Percentiles rank a stretch among this genome's conserved stretches.
Evolutionary conservation across 148 eudicot species (phyloP).

Genomic region (Persicaria maculosa): DNA sequence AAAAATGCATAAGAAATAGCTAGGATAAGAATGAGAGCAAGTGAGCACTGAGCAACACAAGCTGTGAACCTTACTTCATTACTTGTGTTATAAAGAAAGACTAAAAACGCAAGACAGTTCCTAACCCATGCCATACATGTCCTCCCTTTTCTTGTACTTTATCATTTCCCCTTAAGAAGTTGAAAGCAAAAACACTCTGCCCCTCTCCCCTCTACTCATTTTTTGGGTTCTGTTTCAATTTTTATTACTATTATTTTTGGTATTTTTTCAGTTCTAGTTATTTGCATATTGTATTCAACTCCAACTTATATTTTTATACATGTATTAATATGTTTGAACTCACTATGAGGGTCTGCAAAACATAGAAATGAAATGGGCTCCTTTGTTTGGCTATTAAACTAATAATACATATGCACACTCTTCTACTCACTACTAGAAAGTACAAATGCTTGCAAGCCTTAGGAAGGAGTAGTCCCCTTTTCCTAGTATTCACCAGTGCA

Average conservation of each 20-base stretch:
- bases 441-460: constrained; percentile 19
- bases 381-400: background rate
- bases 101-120: too few species aligned
- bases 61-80: too few species aligned
- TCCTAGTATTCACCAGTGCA: background rate
- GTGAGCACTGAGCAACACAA: too few species aligned
- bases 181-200: too few species aligned
- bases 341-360: background rate
- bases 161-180: too few species aligned
- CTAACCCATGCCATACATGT: too few species aligned
- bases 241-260: background rate
- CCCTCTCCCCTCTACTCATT: constrained; percentile 31
- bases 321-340: background rate
- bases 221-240: constrained; percentile 7
- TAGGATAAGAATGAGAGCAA: background rate
- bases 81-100: too few species aligned
- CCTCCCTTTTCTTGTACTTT: too few species aligned
- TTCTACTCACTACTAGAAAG: constrained; percentile 22
- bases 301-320: background rate
- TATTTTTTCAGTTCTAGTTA: background rate
- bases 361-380: background rate
- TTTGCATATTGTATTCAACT: constrained; percentile 12
- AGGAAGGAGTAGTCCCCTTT: constrained; percentile 8
- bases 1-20: background rate
- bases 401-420: constrained; percentile 1